Evolutionary conservation across 306 rosid genomes (phyloP).

Genomic region (Acacia melanoxylon): DNA sequence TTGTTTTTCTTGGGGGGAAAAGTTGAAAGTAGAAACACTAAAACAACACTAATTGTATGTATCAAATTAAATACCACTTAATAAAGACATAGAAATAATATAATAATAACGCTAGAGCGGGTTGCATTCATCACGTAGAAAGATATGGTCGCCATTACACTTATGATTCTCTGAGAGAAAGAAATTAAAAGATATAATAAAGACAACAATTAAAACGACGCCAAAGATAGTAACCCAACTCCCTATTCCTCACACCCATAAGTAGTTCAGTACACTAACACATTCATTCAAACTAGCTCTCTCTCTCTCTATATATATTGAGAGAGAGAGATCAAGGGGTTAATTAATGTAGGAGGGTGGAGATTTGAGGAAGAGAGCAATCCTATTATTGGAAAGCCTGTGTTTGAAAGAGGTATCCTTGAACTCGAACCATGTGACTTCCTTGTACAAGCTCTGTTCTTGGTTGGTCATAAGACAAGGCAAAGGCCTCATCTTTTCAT

Average conservation of each 20-base stretch:
- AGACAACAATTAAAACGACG: background rate
- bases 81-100: background rate
- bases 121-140: background rate
- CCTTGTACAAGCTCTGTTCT: conserved; percentile 66
- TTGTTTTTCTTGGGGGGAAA: no score
- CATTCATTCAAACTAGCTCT: no score
- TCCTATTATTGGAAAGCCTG: background rate
- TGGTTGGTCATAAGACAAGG: conserved; percentile 48
- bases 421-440: conserved; percentile 84
- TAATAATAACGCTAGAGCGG: background rate
- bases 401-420: conserved; percentile 58
- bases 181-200: no score
- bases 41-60: no score
- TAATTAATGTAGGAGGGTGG: no score
- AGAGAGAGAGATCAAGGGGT: no score
- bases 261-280: no score
- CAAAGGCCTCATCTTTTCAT: conserved; percentile 64
- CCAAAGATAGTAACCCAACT: background rate
- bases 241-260: background rate
- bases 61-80: no score
- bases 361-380: no score
- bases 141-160: background rate
- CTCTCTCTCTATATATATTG: no score
- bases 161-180: no score
- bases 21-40: no score